These are phyloP conservation scores for Paramyrothecium sp. DNA, from an alignment of 2,329 filamentous ascomycete species.

Conservation along the genomic window DNA sequence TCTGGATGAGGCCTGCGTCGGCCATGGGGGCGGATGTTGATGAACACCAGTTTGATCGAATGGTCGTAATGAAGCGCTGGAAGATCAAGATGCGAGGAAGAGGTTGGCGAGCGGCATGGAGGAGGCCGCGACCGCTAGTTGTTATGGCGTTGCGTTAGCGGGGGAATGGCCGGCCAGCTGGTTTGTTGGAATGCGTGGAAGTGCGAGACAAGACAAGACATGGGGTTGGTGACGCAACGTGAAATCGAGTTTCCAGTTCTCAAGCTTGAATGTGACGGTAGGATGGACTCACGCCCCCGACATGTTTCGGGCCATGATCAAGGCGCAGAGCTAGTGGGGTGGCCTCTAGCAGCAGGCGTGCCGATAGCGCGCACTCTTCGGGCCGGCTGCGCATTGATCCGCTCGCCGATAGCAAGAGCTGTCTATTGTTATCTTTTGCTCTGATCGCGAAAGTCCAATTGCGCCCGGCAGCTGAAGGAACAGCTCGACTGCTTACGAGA, in stretches of 20 bases:
- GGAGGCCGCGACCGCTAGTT: neutral
- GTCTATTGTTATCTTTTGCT: constrained; percentile 4
- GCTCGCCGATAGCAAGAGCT: neutral
- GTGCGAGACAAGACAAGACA: neutral
- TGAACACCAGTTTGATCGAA: neutral
- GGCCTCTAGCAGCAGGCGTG: neutral
- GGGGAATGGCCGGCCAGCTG: neutral
- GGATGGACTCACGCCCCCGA: neutral
- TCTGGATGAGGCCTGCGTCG: constrained; percentile 68
- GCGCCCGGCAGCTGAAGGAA: constrained; percentile 6
- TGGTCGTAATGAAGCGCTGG: too few species aligned
- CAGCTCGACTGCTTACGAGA: neutral
- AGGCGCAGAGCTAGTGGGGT: neutral
- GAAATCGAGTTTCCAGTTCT: neutral
- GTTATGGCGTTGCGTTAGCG: neutral
- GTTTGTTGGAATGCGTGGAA: neutral
- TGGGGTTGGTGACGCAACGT: neutral
- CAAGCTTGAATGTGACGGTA: neutral
- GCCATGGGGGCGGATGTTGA: constrained; percentile 28
- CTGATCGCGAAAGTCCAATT: constrained; percentile 8
- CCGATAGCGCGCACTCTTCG: neutral
- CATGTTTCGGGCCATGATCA: neutral
- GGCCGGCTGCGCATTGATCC: constrained; percentile 12
- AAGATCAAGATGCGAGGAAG: neutral
- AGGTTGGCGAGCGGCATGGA: neutral